phyloP scores from a whole-genome alignment of 73 alveolate species.

The Paramecium sonneborni region DNA sequence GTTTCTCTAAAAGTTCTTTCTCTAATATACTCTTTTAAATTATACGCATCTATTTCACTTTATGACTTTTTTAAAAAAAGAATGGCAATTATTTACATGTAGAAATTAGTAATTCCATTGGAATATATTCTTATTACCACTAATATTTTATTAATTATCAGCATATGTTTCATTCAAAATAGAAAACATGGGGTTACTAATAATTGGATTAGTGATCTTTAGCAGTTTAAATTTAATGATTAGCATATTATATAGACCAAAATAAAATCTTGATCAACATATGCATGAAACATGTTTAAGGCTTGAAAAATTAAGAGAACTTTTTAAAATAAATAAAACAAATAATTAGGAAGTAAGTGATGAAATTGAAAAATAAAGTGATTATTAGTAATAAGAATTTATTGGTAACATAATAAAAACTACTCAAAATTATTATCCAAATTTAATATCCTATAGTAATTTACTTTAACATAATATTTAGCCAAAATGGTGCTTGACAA shows the following conservation, averaged over 20 bases:
- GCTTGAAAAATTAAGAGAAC: neutral
- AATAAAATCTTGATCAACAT: neutral
- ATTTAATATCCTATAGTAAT: neutral
- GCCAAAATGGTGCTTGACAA: conserved; percentile 7
- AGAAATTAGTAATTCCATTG: neutral
- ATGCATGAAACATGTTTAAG: conserved; percentile 40
- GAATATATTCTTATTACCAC: neutral
- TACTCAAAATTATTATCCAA: neutral
- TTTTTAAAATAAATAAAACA: neutral
- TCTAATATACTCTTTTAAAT: neutral
- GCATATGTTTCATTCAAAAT: conserved; percentile 1
- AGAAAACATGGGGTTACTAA: neutral
- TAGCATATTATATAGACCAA: neutral
- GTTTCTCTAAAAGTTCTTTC: conserved; percentile 6
- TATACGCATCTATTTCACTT: neutral
- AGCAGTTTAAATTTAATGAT: neutral
- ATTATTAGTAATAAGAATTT: neutral
- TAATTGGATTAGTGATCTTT: neutral
- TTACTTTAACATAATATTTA: neutral
- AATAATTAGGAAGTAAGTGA: neutral
- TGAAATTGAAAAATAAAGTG: neutral
- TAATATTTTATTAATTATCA: conserved; percentile 27
- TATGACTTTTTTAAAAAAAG: neutral
- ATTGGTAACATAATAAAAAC: neutral
- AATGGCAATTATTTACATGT: conserved; percentile 11